Percentiles rank a stretch among this genome's conserved stretches.
Evolutionary conservation across 306 rosid species (phyloP).

Genomic region (Gastrolobium villosum): DNA sequence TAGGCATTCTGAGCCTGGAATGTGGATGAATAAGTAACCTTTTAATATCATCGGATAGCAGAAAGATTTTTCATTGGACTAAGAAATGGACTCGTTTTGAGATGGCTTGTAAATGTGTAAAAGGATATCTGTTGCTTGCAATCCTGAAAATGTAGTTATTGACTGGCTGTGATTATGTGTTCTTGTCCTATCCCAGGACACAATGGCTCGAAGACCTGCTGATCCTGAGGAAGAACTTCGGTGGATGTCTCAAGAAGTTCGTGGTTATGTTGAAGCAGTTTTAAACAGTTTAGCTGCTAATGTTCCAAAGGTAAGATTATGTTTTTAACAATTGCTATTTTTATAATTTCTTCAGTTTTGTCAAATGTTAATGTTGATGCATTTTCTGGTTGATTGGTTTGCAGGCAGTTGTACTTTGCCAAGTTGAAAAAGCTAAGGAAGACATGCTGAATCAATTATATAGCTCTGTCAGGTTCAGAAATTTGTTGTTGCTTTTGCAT

Average conservation of each 20-base stretch:
- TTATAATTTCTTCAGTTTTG: neutral
- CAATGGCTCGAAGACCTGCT: constrained; percentile 94
- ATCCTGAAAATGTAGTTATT: constrained; percentile 22
- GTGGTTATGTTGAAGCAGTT: constrained; percentile 98
- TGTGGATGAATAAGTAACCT: too few species aligned
- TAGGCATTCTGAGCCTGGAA: too few species aligned
- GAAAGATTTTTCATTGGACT: too few species aligned
- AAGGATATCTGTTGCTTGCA: too few species aligned
- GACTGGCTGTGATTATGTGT: constrained; percentile 1
- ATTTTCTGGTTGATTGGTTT: constrained; percentile 52
- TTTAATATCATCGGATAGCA: too few species aligned
- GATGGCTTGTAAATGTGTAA: too few species aligned
- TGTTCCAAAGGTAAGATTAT: constrained; percentile 82
- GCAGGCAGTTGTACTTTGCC: constrained; percentile 98
- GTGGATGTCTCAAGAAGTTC: constrained; percentile 99
- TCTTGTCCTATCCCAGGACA: constrained; percentile 64
- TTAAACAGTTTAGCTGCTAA: constrained; percentile 99
- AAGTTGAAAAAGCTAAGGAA: constrained; percentile 98
- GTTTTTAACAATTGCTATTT: constrained; percentile 15
- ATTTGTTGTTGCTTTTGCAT: constrained; percentile 36
- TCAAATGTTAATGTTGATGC: constrained; percentile 41
- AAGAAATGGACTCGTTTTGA: too few species aligned
- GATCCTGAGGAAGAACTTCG: constrained; percentile 99
- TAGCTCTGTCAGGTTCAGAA: constrained; percentile 85
- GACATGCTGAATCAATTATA: constrained; percentile 96